These are phyloP conservation scores for Neofusicoccum laricinum DNA, from an alignment of 2,329 filamentous ascomycete genomes.

Conservation along the genomic window DNA sequence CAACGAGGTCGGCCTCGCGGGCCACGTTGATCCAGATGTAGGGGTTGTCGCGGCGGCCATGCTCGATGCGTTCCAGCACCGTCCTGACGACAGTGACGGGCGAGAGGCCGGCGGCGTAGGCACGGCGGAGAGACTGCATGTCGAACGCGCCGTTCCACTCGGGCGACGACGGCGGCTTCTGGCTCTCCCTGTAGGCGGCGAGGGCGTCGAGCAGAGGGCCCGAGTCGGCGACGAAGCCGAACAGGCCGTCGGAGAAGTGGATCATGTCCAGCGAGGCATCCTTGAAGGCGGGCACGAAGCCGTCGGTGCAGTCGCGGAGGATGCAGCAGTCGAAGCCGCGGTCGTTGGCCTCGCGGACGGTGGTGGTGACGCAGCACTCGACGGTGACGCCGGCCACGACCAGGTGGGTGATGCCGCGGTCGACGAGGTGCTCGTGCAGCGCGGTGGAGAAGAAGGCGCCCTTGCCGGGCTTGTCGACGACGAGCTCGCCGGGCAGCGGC, in stretches of 20 bases:
- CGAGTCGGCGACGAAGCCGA: conserved; percentile 41
- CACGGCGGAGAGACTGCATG: conserved; percentile 41
- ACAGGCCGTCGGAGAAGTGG: conserved; percentile 45
- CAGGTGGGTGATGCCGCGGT: conserved; percentile 51
- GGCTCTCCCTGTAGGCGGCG: conserved; percentile 23
- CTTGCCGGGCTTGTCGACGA: conserved; percentile 55
- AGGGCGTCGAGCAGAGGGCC: conserved; percentile 39
- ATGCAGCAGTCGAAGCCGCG: conserved; percentile 56
- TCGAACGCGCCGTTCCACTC: conserved; percentile 37
- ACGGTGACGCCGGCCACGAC: conserved; percentile 56
- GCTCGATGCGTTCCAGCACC: conserved; percentile 13
- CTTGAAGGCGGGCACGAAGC: conserved; percentile 42
- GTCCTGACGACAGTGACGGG: conserved; percentile 45
- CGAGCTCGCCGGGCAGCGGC: conserved; percentile 45
- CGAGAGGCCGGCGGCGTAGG: conserved; percentile 44
- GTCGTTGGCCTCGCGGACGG: conserved; percentile 52
- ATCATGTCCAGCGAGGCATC: conserved; percentile 44
- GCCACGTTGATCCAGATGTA: conserved; percentile 26
- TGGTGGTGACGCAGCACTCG: conserved; percentile 54
- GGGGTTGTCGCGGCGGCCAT: conserved; percentile 27
- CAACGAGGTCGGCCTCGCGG: not conserved
- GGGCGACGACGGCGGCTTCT: conserved; percentile 29
- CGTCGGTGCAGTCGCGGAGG: conserved; percentile 46
- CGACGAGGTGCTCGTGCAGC: conserved; percentile 50
- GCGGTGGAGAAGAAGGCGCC: conserved; percentile 55